Evolutionary conservation across 2,329 filamentous ascomycete species (phyloP).

Genomic region (Gnomoniopsis smithogilvyi): DNA sequence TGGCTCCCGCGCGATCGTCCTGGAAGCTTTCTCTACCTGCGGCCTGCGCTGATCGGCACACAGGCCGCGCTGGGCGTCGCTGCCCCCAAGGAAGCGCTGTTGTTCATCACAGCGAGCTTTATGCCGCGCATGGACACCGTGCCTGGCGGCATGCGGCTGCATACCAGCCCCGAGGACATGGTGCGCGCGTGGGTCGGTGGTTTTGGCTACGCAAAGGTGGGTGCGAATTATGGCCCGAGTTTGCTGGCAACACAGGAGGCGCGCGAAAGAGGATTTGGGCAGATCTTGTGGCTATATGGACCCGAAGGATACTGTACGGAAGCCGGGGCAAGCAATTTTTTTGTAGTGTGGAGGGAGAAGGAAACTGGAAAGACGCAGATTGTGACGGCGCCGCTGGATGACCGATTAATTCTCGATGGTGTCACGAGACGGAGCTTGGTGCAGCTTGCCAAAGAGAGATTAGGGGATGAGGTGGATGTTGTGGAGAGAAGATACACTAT

Average conservation of each 20-base stretch:
- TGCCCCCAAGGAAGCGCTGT: conserved; percentile 74
- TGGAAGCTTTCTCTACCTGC: conserved; percentile 76
- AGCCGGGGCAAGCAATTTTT: conserved; percentile 90
- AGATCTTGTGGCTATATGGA: conserved; percentile 93
- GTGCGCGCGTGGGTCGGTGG: conserved; percentile 91
- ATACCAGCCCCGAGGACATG: conserved; percentile 77
- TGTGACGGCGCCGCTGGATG: conserved; percentile 79
- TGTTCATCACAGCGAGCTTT: conserved; percentile 75
- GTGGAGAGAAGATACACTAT: conserved; percentile 84
- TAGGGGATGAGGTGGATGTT: conserved; percentile 61
- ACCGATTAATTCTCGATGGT: conserved; percentile 81
- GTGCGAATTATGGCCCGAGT: conserved; percentile 88
- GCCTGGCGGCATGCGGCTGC: conserved; percentile 63
- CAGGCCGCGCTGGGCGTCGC: conserved; percentile 78
- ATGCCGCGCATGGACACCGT: conserved; percentile 56
- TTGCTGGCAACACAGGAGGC: conserved; percentile 78
- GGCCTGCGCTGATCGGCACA: conserved; percentile 83
- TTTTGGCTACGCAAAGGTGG: conserved; percentile 88
- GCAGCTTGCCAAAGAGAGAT: conserved; percentile 64
- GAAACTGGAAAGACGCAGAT: conserved; percentile 63
- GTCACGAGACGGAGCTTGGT: conserved; percentile 81
- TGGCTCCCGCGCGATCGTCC: conserved; percentile 72
- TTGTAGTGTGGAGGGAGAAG: conserved; percentile 71
- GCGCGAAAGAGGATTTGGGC: conserved; percentile 69
- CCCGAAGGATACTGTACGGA: conserved; percentile 77